A percentile compares a stretch with the other conserved stretches of the same genome.
These are phyloP conservation scores for Scheffersomyces insectosa DNA, from an alignment of 1,139 yeast species.

Conservation along the genomic window DNA sequence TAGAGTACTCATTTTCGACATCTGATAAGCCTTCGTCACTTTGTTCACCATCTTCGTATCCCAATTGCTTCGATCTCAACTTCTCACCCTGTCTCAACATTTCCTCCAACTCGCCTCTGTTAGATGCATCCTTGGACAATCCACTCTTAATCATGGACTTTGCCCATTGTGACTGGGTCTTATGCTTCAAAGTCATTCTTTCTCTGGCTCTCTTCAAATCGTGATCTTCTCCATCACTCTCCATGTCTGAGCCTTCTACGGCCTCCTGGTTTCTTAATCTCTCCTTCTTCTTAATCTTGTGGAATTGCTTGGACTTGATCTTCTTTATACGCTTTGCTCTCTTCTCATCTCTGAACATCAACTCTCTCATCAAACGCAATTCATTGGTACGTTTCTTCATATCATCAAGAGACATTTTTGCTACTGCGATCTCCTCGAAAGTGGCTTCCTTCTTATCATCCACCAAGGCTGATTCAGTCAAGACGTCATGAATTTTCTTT, in stretches of 20 bases:
- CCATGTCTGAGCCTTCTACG: conserved; percentile 60
- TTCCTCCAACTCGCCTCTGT: conserved; percentile 88
- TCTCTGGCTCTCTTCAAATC: conserved; percentile 80
- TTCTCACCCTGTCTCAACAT: conserved; percentile 88
- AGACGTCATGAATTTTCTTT: conserved; percentile 58
- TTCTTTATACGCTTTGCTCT: conserved; percentile 89
- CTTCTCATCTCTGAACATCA: conserved; percentile 93
- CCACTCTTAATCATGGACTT: conserved; percentile 88
- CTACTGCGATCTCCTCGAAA: conserved; percentile 85
- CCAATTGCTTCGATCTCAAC: conserved; percentile 72
- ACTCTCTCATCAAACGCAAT: conserved; percentile 87
- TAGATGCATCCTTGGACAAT: conserved; percentile 79
- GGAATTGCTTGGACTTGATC: conserved; percentile 88
- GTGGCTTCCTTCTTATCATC: conserved; percentile 79
- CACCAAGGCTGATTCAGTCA: conserved; percentile 63
- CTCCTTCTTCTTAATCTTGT: conserved; percentile 85
- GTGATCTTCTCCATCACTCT: conserved; percentile 61
- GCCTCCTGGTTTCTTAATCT: conserved; percentile 66
- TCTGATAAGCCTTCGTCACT: conserved; percentile 53
- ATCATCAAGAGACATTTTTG: conserved; percentile 80
- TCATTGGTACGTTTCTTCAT: conserved; percentile 76
- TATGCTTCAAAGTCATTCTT: conserved; percentile 89
- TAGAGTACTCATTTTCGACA: conserved; percentile 47
- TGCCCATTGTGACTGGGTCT: conserved; percentile 89
- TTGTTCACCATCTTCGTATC: conserved; percentile 57